These are phyloP conservation scores for Aspergillus udagawae DNA, from an alignment of 2,329 filamentous ascomycete species.

Conservation along the genomic window DNA sequence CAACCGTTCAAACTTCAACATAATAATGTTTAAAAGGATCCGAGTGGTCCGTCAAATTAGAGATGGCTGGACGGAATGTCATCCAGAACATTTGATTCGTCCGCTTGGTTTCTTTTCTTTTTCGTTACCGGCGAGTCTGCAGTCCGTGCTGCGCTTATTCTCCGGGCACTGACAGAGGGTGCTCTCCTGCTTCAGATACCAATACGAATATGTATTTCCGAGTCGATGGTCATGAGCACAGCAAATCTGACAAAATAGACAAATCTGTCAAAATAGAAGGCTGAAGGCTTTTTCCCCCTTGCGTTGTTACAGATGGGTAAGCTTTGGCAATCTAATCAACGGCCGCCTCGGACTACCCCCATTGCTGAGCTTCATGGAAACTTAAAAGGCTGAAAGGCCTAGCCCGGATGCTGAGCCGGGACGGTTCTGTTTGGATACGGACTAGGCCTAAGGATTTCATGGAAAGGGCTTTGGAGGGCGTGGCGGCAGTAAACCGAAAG, in stretches of 20 bases:
- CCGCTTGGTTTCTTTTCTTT: neutral
- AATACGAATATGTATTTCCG: neutral
- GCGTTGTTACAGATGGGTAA: neutral
- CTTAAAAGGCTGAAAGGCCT: neutral
- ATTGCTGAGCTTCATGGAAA: constrained; percentile 12
- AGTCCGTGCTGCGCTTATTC: constrained; percentile 1
- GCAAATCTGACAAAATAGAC: neutral
- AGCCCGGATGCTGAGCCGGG: constrained; percentile 9
- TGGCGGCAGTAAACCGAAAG: neutral
- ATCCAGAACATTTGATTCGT: neutral
- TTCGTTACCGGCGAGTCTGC: constrained; percentile 6
- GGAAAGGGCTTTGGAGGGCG: neutral
- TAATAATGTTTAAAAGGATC: neutral
- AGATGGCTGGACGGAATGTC: neutral
- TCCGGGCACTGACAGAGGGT: neutral
- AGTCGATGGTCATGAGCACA: neutral
- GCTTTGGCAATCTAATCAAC: constrained; percentile 10
- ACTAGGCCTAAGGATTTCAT: neutral
- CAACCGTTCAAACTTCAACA: neutral
- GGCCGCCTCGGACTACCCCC: neutral
- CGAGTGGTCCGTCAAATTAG: neutral
- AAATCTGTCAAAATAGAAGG: neutral
- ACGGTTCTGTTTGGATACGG: neutral
- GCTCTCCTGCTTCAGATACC: neutral
- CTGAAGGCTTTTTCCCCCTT: neutral